Evolutionary conservation across 108 stramenopile genomes (phyloP), one percentile per base, ranked within the genome.

Genomic region (Nitzschia sp.): DNA sequence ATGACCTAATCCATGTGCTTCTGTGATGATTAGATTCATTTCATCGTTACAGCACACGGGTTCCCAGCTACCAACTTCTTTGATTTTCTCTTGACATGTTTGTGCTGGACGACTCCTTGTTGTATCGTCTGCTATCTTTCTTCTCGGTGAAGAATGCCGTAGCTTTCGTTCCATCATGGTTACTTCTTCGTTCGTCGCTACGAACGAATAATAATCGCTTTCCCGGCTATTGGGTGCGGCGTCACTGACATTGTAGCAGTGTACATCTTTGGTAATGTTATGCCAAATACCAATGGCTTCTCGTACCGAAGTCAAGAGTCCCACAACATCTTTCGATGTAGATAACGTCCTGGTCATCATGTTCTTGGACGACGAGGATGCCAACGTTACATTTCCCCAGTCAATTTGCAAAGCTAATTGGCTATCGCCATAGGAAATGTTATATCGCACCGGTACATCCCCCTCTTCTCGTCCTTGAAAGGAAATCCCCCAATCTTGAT

Each of bases 31-130:
- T 35, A 86, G 47, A 63, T 86, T 85, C 63, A 90, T 76, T 56
- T 85, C 80, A 63, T 90, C 85, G 53, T 86, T 90, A 72, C 85
- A 87, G 26, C 81, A 77, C 9, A 86, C 56, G 11, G 82, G 58
- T 25, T 44, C 50, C 82, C 82, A 85, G 45, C 81, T 84, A 2
- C 76, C 76, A 8, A 76, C 64, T 17, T 36, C 57, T 21, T 71
- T 50, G 9, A 81, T 79, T 32, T 54, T 55, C 28, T 77, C 69
- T n/a, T 64, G 72, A 31, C 84, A 85, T 0, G 38, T 36, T 22
- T 68, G 21, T 38, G 41, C 53, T 4, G 61, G 45, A 30, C 72
- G 62, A 41, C 13, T n/a, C 38, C 38, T 11, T 11, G 38, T 41
- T 41, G 38, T 41, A 13, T 13, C 11, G 11, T 6, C 13, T 41